Base-by-base conservation (phyloP, 148 eudicot genomes). In the Camellia japonica region DNA sequence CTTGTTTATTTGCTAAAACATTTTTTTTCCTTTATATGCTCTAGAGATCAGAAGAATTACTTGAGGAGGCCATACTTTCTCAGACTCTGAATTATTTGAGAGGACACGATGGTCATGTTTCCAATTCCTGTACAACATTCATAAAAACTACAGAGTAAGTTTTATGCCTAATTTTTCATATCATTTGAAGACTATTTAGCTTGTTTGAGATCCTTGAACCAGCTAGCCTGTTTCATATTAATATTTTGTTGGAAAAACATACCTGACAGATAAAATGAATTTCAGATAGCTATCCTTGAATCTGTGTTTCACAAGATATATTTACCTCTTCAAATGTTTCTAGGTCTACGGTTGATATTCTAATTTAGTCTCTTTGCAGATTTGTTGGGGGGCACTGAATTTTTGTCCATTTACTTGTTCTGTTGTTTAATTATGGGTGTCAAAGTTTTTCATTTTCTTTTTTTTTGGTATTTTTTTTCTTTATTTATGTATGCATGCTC, bases 31-130 rank as follows among this genome's bases (percentile, higher is more conserved):
- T 68, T 68, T 85, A 20, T 67, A 23, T 79, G 51, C 75, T 79
- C 43, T 92, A 93, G 99, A 88, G 87, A 86, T 86, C 99, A 55
- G 88, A 89, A 65, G 98, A 96, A 79, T 80, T 96, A 79, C 90
- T 96, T 81, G 98, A 93, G 85, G 99, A 96, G 83, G 99, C 94
- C 20, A 81, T 92, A 79, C 90, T 96, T 16, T 90, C 99, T 61
- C 80, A 82, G 74, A 93, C 98, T 71, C 97, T 96, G 65, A 96
- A 96, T 85, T 88, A 72, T 62, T 87, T 96, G 69, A 89, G 97
- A 80, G 91, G 88, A 60, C 78, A 63, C 70, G 91, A 89, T 56
- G 79, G 78, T 80, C 82, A 83, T 20, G 51, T 75, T 46, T 80
- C 89, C 19, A 92, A 92, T 84, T 86, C 88, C 77, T 93, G 94